A percentile compares a stretch with the other conserved stretches of the same genome.
These are phyloP conservation scores for Spergularia azorica DNA, from an alignment of 179 eudicot genomes.

Conservation along the genomic window DNA sequence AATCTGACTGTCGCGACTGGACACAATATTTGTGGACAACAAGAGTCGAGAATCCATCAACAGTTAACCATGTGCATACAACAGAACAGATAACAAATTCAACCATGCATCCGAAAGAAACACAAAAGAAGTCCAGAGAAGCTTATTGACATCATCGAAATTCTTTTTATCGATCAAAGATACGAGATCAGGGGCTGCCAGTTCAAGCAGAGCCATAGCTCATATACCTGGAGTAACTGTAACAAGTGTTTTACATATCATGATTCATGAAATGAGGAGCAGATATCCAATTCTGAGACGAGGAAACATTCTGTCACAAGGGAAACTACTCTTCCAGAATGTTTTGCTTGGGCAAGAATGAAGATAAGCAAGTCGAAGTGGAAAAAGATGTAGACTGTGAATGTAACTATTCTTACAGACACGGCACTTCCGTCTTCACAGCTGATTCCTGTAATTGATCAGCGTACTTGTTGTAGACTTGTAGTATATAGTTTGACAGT, in stretches of 20 bases:
- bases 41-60: not conserved
- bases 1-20: no score
- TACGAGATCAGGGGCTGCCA: not conserved
- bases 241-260: not conserved
- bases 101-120: not conserved
- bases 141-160: not conserved
- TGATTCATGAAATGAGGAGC: not conserved
- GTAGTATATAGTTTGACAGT: constrained; percentile 30
- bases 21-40: no score
- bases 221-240: not conserved
- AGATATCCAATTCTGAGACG: not conserved
- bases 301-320: constrained; percentile 6
- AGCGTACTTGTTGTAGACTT: constrained; percentile 24
- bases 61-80: not conserved
- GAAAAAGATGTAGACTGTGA: constrained; percentile 9
- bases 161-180: not conserved
- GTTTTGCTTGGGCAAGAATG: not conserved
- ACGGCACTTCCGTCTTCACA: constrained; percentile 9
- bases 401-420: constrained; percentile 33
- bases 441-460: constrained; percentile 14
- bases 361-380: constrained; percentile 2
- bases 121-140: not conserved
- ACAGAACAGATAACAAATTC: not conserved
- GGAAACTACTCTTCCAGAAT: constrained; percentile 19
- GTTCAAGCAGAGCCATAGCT: not conserved